Evolutionary conservation across 768 basidiomycete genomes (phyloP).

Genomic region (Hortiboletus flavorubellus): DNA sequence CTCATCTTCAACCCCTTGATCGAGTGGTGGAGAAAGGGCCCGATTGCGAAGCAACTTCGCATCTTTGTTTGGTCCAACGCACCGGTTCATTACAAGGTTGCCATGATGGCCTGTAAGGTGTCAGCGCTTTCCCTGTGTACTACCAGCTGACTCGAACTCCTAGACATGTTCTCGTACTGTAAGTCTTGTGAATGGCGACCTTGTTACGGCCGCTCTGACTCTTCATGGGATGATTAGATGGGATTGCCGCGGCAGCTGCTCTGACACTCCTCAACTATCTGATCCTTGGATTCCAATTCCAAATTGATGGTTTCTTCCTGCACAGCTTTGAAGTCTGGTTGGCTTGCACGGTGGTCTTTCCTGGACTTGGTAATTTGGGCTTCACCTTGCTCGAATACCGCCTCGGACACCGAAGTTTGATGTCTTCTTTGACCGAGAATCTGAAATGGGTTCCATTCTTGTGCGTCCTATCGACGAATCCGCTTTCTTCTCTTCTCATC

Average conservation of each 20-base stretch:
- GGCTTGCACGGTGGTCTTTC: conserved; percentile 73
- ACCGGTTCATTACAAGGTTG: conserved; percentile 79
- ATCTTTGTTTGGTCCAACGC: conserved; percentile 74
- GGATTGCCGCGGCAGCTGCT: conserved; percentile 67
- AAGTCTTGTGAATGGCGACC: conserved; percentile 11
- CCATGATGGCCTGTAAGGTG: conserved; percentile 49
- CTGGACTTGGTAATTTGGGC: conserved; percentile 68
- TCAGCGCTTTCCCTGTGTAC: neutral
- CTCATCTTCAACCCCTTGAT: conserved; percentile 85
- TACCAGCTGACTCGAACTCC: neutral
- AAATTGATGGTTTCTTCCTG: conserved; percentile 71
- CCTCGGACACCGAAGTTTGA: conserved; percentile 42
- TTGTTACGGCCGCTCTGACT: neutral
- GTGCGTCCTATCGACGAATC: conserved; percentile 11
- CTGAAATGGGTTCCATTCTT: conserved; percentile 38
- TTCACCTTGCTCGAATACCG: conserved; percentile 77
- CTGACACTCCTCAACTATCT: conserved; percentile 71
- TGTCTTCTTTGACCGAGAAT: conserved; percentile 25
- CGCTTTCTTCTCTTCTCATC: neutral
- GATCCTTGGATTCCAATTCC: conserved; percentile 68
- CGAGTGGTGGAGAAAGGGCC: conserved; percentile 74
- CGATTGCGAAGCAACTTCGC: conserved; percentile 78
- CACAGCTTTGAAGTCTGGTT: conserved; percentile 81
- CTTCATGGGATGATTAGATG: conserved; percentile 21
- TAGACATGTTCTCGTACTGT: conserved; percentile 55